Base-by-base conservation (phyloP, 2,329 filamentous ascomycete genomes). In the Colletotrichum tabaci region DNA sequence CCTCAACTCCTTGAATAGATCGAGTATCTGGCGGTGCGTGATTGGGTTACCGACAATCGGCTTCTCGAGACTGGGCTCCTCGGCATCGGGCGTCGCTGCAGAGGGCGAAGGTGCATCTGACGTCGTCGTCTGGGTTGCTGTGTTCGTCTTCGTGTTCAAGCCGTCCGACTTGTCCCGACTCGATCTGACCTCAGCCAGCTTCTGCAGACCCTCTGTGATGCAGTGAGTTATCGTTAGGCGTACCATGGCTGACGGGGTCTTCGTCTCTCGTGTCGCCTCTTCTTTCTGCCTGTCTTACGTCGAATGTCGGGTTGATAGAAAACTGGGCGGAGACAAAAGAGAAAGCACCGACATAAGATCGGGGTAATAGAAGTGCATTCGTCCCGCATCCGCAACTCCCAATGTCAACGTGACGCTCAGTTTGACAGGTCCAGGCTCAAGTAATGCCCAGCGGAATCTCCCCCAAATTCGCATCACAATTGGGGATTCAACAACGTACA, bases 171-270 rank as follows among this genome's bases (percentile, higher is more conserved):
- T 61, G 50, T 65, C 69, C 56, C 40, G 49, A 56, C 63, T 18
- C 67, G 46, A 40, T 67, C 15, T 56, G 73, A 21, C 47, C 49
- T 77, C 72, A 40, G 80, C 79, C 16, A 83, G 72, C 70, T 76
- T 80, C 18, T 84, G 76, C 13, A 95, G 77, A 0, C 88, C 92
- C 79, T 90, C 89, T 82, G 92, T 89, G 40, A 94, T 89, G 75
- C 88, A 84, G 76, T 88, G 80, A 4, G 93, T 95, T 86, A 94
- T 92, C n/a, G 91, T 93, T 52, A 96, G 89, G 53, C 93, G 85
- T 21, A 95, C 93, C 93, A 96, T 96, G 3, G 5, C 73, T 26
- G 68, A 50, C 70, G 47, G 55, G 53, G 38, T 72, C 47, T 15
- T 3, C 8, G 46, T 66, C 26, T 50, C 26, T 26, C 7, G 53